Evolutionary conservation across 371 early-diverging fungal species (phyloP), one percentile per base, ranked within the genome.

Genomic region (Saksenaea vasiformis): DNA sequence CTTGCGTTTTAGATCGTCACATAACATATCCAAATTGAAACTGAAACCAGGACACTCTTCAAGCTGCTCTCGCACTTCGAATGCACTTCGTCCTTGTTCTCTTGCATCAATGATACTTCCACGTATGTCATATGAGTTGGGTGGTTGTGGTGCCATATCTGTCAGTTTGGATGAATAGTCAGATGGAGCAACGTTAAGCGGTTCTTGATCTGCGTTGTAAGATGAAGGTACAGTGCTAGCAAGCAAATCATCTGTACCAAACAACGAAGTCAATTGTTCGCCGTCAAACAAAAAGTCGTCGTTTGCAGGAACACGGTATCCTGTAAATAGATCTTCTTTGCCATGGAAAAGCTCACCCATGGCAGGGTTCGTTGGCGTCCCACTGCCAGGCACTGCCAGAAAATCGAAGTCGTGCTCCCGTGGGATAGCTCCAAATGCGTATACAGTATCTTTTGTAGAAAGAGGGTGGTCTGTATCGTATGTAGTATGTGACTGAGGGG

Each of bases 281-380:
- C 72, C 64, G 7, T 71, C 67, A 31, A 73, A 69, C 34, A 67
- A 38, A 19, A 67, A 65, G 15, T 61, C 64, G 28, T 77, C 64
- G 17, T 47, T 28, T 17, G 64, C 22, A 17, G 70, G 74, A 9
- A 54, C 58, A 27, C 65, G 64, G 54, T 78, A 74, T 34, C 64
- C 56, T 5, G 73, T 35, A 38, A 78, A 74, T 31, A 71, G 15
- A n/a, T 75, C 69, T 35, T 74, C 71, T 62, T 75, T 77, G 24
- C 71, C 74, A 43, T 75, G 70, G 41, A 77, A 71, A 8, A 69
- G 65, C 22, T 59, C 17, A 34, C 34, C 38, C 39, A n/a, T 22
- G 10, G 36, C 22, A 36, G 44, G 34, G 24, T 15, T 61, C 11
- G 58, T 41, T 34, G 54, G 47, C 5, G 43, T 35, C 14, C 43